Base-by-base conservation (phyloP, 345 rosid genomes). In the Isatis tinctoria region DNA sequence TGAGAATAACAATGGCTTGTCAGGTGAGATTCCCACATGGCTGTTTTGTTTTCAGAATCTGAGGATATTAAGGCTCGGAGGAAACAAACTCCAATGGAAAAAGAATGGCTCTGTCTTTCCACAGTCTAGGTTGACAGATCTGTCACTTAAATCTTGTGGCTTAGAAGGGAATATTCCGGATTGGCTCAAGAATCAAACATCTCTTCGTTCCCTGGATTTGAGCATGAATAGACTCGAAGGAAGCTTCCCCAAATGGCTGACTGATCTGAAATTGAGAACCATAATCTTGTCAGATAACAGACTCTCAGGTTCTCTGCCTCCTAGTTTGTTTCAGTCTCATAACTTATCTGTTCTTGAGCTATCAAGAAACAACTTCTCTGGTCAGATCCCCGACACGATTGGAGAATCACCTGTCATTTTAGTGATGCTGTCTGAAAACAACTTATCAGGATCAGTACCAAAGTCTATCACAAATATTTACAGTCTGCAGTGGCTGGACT, bases 151-250 rank as follows among this genome's bases (percentile, higher is more conserved):
- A 43, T 73, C 87, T 5, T 83, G 83, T 80, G 52, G 78, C 28
- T 70, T 85, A 44, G 6, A 58, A 48, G 84, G 85, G 12, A 57
- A 26, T 7, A 83, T 83, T 65, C 87, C 80, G 0, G 72, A 49
- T 9, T 85, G 87, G 87, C 62, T 85, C 65, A 70, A 80, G 17
- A 78, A 43, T 16, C 85, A 71, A 71, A 83, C 68, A 69, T 2
- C 30, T 65, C 84, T 83, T 44, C 9, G 1, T 9, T 26, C 47
- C 36, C 43, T 85, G 75, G 83, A 83, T 59, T 76, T 83, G 74
- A 82, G 89, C 20, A 72, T 67, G 56, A 85, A 85, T 67, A 49
- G 20, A 49, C 84, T 83, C 5, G 13, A 81, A 73, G 87, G 85
- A 48, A 41, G 64, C 4, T 80, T 81, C 41, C 87, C 84, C 0